Evolutionary conservation across 768 basidiomycete genomes (phyloP).

Genomic region (Trametes punicea): DNA sequence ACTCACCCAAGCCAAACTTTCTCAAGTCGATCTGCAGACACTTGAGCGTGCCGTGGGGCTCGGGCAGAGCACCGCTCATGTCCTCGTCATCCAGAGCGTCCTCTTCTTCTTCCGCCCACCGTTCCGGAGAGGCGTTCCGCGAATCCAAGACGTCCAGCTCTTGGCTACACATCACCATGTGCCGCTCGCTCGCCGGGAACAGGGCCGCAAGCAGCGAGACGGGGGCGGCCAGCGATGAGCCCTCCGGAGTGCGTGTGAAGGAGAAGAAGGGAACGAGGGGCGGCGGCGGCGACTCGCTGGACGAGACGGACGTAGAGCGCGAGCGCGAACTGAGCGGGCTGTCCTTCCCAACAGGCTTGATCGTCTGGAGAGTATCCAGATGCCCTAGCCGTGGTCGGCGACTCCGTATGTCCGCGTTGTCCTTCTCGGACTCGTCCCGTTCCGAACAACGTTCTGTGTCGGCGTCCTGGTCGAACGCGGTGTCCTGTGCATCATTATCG

Average conservation of each 20-base stretch:
- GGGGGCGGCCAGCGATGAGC: constrained; percentile 73
- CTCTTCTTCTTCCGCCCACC: constrained; percentile 18
- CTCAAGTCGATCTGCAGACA: constrained; percentile 76
- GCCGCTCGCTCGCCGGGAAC: constrained; percentile 67
- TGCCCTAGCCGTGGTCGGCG: constrained; percentile 2
- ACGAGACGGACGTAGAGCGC: constrained; percentile 16
- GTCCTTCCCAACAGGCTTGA: background rate
- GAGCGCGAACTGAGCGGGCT: constrained; percentile 9
- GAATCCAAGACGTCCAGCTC: constrained; percentile 61
- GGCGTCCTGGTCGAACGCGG: constrained; percentile 13
- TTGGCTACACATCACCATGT: constrained; percentile 71
- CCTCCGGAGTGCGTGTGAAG: constrained; percentile 74
- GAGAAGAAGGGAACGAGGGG: constrained; percentile 69
- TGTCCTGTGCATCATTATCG: constrained; percentile 12
- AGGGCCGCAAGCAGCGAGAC: constrained; percentile 61
- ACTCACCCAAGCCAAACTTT: constrained; percentile 65
- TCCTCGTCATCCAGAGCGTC: constrained; percentile 38
- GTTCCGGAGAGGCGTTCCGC: constrained; percentile 23
- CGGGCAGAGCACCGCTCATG: constrained; percentile 20
- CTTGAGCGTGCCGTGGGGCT: constrained; percentile 37
- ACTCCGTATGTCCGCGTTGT: background rate
- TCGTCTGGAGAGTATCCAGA: constrained; percentile 9
- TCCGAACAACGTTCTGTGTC: constrained; percentile 8
- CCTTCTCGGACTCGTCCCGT: background rate
- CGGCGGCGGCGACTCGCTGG: constrained; percentile 6